Percentiles rank a stretch among this genome's conserved stretches.
phyloP scores from a whole-genome alignment of 352 stramenopile genomes.

The Globisporangium mamillatum region DNA sequence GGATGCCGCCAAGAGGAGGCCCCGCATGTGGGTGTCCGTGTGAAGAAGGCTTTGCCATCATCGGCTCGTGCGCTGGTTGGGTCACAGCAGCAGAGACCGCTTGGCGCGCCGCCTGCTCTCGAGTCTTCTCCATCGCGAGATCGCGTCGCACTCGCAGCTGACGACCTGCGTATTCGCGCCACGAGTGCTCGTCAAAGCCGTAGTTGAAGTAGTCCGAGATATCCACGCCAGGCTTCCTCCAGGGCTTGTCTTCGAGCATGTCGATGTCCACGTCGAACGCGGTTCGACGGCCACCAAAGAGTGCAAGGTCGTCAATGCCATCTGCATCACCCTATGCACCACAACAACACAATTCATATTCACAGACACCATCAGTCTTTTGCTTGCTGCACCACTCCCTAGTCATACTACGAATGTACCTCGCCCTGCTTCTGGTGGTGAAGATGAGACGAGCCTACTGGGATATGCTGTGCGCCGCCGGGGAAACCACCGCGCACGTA shows the following conservation, averaged over 20 bases:
- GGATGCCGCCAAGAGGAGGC: slow-evolving; percentile 23
- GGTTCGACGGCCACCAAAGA: slow-evolving; percentile 81
- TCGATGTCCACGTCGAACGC: slow-evolving; percentile 93
- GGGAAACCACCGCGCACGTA: slow-evolving; percentile 70
- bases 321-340: slow-evolving; percentile 21
- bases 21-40: slow-evolving; percentile 4
- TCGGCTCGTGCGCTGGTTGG: slow-evolving; percentile 29
- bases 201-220: slow-evolving; percentile 95
- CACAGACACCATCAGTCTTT: background rate
- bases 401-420: slow-evolving; percentile 8
- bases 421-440: slow-evolving; percentile 27
- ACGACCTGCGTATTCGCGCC: slow-evolving; percentile 76
- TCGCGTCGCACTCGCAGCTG: slow-evolving; percentile 74
- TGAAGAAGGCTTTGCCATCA: slow-evolving; percentile 8
- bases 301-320: slow-evolving; percentile 63
- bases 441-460: slow-evolving; percentile 20
- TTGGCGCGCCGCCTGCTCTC: slow-evolving; percentile 79
- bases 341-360: background rate
- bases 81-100: slow-evolving; percentile 55
- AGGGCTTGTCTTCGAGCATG: slow-evolving; percentile 89
- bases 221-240: slow-evolving; percentile 89
- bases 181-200: slow-evolving; percentile 89
- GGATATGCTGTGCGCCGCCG: slow-evolving; percentile 29
- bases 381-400: background rate
- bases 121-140: slow-evolving; percentile 65